Conservation (phyloP, 2,329 filamentous ascomycete genomes). For the Ophiostoma quercus region DNA sequence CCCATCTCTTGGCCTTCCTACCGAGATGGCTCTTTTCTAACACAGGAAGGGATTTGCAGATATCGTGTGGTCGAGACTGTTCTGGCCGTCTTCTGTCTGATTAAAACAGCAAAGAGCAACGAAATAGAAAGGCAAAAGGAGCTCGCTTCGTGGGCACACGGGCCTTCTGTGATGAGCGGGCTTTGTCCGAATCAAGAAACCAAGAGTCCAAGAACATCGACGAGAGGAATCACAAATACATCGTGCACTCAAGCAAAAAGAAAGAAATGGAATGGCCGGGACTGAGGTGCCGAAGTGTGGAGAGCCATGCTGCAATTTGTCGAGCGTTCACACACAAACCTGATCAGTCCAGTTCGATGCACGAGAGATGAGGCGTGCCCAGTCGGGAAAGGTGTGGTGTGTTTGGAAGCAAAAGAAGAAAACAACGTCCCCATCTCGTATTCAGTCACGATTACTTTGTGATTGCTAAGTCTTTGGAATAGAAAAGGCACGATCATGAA, state of each 20-base stretch:
- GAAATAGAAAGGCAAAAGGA: neutral
- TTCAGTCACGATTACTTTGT: neutral
- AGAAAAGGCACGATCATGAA: constrained; percentile 5
- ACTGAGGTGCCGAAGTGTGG: constrained; percentile 3
- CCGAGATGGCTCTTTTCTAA: neutral
- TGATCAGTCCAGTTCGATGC: neutral
- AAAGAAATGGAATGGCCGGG: neutral
- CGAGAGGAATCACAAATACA: neutral
- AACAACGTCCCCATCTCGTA: constrained; percentile 4
- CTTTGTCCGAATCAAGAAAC: neutral
- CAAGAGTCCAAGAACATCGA: neutral
- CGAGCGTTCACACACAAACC: neutral
- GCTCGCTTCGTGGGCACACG: neutral
- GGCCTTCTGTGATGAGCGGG: constrained; percentile 5
- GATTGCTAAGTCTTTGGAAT: neutral
- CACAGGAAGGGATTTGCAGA: constrained; percentile 4
- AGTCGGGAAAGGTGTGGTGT: neutral
- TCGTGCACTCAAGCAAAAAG: neutral
- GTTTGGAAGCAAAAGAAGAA: neutral
- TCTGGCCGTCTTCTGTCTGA: neutral
- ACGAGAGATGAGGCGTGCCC: constrained; percentile 1
- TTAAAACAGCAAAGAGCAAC: neutral
- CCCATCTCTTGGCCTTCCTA: neutral
- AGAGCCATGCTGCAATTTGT: neutral
- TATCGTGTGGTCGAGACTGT: neutral